phyloP scores from a whole-genome alignment of 2,329 filamentous ascomycete species.

The Periconia sp. region DNA sequence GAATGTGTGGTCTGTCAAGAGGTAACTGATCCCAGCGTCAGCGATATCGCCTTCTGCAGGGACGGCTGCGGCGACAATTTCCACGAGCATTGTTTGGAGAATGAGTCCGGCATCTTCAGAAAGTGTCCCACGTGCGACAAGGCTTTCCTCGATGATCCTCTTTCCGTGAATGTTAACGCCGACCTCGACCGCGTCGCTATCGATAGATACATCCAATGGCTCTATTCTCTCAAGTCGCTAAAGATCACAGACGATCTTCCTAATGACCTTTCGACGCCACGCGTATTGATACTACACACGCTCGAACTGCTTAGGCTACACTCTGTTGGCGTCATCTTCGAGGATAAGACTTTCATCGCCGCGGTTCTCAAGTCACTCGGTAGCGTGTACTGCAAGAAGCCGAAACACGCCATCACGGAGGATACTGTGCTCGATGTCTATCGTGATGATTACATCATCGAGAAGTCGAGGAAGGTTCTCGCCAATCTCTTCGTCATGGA shows the following conservation, averaged over 20 bases:
- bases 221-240: no score
- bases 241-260: not conserved
- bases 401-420: no score
- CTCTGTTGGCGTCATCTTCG: not conserved
- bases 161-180: not conserved
- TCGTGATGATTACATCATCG: no score
- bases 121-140: conserved; percentile 15
- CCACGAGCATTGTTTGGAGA: conserved; percentile 19
- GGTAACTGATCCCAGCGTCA: conserved; percentile 3
- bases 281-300: no score
- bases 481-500: no score
- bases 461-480: no score
- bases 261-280: not conserved
- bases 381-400: no score
- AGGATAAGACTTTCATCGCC: not conserved
- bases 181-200: conserved; percentile 5
- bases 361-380: no score
- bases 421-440: no score
- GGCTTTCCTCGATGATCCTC: not conserved
- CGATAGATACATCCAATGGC: conserved; percentile 14
- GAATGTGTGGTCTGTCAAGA: conserved; percentile 22
- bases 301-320: not conserved
- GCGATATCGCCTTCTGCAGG: conserved; percentile 22
- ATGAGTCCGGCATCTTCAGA: not conserved
- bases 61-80: conserved; percentile 22